Conservation (phyloP, 2,329 filamentous ascomycete genomes). For the Pleoardoris graminearum region DNA sequence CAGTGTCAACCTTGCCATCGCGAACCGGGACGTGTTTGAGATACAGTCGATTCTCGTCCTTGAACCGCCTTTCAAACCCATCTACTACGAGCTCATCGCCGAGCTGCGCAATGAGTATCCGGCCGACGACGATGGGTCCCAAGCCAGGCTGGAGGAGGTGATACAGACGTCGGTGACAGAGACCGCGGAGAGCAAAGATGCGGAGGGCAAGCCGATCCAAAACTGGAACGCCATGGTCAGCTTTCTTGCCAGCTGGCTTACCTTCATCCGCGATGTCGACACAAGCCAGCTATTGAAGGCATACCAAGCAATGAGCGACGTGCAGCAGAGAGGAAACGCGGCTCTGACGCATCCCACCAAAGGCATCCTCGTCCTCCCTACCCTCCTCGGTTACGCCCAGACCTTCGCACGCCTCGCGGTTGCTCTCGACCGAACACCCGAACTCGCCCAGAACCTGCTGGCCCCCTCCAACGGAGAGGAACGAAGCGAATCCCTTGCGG, state of each 20-base stretch:
- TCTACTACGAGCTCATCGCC: conserved; percentile 35
- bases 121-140: conserved; percentile 19
- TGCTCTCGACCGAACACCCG: conserved; percentile 77
- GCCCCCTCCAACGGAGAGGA: conserved; percentile 58
- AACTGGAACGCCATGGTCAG: conserved; percentile 76
- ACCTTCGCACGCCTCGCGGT: conserved; percentile 82
- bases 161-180: conserved; percentile 46
- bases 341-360: conserved; percentile 79
- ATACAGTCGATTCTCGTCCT: conserved; percentile 35
- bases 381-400: conserved; percentile 79
- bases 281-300: conserved; percentile 74
- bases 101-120: conserved; percentile 31
- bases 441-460: conserved; percentile 70
- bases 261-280: conserved; percentile 79
- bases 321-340: conserved; percentile 82
- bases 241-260: conserved; percentile 80
- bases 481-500: conserved; percentile 77
- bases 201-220: conserved; percentile 59
- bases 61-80: conserved; percentile 33
- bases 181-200: conserved; percentile 56
- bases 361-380: conserved; percentile 80
- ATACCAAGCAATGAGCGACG: conserved; percentile 71
- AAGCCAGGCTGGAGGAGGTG: conserved; percentile 29
- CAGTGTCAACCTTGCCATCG: conserved; percentile 34
- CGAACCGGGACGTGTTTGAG: conserved; percentile 23